These are phyloP conservation scores for Pouteria campechiana DNA, from an alignment of 179 eudicot genomes.

Conservation along the genomic window DNA sequence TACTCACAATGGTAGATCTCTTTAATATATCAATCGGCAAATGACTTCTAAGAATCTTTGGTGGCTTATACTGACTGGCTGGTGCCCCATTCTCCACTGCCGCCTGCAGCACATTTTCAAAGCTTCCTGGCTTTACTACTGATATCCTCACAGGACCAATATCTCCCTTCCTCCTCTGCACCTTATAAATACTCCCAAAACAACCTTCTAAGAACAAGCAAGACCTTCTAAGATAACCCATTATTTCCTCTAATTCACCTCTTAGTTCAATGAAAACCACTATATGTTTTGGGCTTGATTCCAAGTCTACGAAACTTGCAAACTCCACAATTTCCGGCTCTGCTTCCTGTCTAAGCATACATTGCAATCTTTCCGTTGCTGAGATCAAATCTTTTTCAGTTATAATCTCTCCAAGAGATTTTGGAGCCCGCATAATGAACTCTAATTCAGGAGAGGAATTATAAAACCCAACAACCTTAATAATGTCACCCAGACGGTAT, in stretches of 20 bases:
- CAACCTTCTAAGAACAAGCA: conserved; percentile 18
- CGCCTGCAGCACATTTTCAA: conserved; percentile 11
- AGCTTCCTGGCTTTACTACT: conserved; percentile 17
- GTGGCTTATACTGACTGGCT: conserved; percentile 28
- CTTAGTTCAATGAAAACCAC: conserved; percentile 19
- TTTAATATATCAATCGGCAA: no score
- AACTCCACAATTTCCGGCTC: conserved; percentile 15
- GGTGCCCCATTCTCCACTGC: conserved; percentile 29
- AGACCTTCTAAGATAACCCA: no score
- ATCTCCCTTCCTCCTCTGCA: conserved; percentile 15
- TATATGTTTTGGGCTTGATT: conserved; percentile 10
- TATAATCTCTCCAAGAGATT: conserved; percentile 19
- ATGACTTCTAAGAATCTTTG: conserved; percentile 24
- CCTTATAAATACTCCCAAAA: conserved; percentile 18
- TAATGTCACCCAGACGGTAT: conserved; percentile 30
- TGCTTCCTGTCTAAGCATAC: conserved; percentile 7
- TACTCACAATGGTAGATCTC: no score
- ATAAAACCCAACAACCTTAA: conserved; percentile 32
- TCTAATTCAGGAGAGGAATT: conserved; percentile 29
- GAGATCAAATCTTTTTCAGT: conserved; percentile 27
- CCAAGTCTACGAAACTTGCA: conserved; percentile 23
- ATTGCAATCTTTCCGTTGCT: conserved; percentile 18
- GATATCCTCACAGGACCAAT: conserved; percentile 10
- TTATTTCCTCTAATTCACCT: no score
- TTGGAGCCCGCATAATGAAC: conserved; percentile 41